These are phyloP conservation scores for Mycena kentingensis DNA, from an alignment of 768 basidiomycete genomes.

Conservation along the genomic window DNA sequence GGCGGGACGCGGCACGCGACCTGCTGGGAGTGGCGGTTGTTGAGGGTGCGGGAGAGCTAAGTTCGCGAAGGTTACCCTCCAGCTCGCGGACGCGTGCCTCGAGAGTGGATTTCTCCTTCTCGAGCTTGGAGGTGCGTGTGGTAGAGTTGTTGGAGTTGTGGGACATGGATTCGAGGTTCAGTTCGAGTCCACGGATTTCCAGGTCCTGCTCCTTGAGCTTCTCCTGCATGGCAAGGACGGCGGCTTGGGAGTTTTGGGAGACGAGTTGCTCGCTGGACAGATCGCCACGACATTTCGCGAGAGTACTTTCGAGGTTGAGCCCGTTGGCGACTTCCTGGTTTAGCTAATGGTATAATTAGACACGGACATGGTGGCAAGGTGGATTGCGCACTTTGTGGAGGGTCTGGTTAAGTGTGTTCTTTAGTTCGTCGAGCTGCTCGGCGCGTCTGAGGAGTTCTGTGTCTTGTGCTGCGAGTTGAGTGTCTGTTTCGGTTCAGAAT, in stretches of 20 bases:
- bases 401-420: slow-evolving; percentile 44
- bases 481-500: slow-evolving; percentile 35
- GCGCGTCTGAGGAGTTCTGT: slow-evolving; percentile 44
- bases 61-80: slow-evolving; percentile 44
- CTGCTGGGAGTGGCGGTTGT: slow-evolving; percentile 29
- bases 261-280: slow-evolving; percentile 56
- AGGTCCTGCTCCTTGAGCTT: slow-evolving; percentile 53
- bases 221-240: slow-evolving; percentile 50
- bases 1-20: slow-evolving; percentile 40
- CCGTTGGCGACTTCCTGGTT: slow-evolving; percentile 57
- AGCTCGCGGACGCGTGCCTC: slow-evolving; percentile 63
- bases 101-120: slow-evolving; percentile 58
- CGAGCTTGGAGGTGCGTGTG: slow-evolving; percentile 45
- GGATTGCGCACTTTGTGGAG: slow-evolving; percentile 45
- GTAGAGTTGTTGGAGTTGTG: slow-evolving; percentile 51
- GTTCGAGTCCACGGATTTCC: slow-evolving; percentile 55
- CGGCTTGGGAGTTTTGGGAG: slow-evolving; percentile 52
- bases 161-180: slow-evolving; percentile 56
- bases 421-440: slow-evolving; percentile 45
- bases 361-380: neutral
- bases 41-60: slow-evolving; percentile 34
- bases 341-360: slow-evolving; percentile 42
- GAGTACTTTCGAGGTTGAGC: slow-evolving; percentile 54
- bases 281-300: slow-evolving; percentile 53
- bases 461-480: slow-evolving; percentile 50